Percentiles rank a stretch among this genome's conserved stretches.
Conservation (phyloP, 2,329 filamentous ascomycete genomes). For the Penicillium capsulatum region DNA sequence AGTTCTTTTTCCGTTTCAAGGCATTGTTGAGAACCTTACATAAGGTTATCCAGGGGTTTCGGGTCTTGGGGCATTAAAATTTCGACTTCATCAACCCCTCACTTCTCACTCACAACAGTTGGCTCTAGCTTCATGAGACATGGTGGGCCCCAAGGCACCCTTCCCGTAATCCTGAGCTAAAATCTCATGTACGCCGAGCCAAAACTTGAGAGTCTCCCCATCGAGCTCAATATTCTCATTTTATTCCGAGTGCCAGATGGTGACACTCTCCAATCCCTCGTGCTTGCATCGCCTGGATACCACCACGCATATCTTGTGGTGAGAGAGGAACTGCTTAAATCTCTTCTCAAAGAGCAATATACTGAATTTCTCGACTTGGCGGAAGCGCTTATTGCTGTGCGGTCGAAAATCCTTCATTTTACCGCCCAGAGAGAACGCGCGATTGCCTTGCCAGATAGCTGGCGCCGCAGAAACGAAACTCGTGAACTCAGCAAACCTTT, state of each 20-base stretch:
- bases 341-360: slow-evolving; percentile 8
- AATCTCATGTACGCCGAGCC: background rate
- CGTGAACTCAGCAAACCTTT: background rate
- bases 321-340: slow-evolving; percentile 5
- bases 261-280: slow-evolving; percentile 12
- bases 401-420: slow-evolving; percentile 12
- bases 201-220: slow-evolving; percentile 10
- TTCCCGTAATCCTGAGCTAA: no score
- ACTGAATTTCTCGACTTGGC: slow-evolving; percentile 11
- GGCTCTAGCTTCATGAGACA: no score
- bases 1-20: no score
- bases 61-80: no score
- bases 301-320: slow-evolving; percentile 12
- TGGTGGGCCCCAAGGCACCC: no score
- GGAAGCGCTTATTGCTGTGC: slow-evolving; percentile 20
- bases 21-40: no score
- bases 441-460: slow-evolving; percentile 14
- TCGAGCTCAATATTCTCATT: slow-evolving; percentile 13
- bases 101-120: no score
- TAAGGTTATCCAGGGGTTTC: no score
- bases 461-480: slow-evolving; percentile 16
- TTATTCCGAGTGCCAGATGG: slow-evolving; percentile 10
- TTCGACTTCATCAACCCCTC: no score
- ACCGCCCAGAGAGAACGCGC: slow-evolving; percentile 6
- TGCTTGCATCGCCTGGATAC: slow-evolving; percentile 14